phyloP scores from a whole-genome alignment of 805 yeast genomes.

The Ogataea pini region DNA sequence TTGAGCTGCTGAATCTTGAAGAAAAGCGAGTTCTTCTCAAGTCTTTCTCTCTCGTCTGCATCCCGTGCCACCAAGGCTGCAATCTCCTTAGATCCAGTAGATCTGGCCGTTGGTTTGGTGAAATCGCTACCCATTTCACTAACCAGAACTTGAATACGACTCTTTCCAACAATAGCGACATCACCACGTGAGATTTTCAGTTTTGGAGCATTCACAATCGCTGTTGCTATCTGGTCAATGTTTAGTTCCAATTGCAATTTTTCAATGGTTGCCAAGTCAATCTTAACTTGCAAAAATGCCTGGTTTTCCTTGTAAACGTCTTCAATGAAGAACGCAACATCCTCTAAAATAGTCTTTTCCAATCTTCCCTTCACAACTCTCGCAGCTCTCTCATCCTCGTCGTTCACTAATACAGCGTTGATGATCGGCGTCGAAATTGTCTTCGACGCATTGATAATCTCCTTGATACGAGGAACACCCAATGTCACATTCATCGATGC shows the following conservation, averaged over 20 bases:
- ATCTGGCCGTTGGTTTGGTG: constrained; percentile 43
- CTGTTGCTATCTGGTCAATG: constrained; percentile 81
- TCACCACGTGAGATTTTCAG: constrained; percentile 77
- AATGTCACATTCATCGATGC: constrained; percentile 98
- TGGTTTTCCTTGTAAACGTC: constrained; percentile 84
- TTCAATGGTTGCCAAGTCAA: constrained; percentile 84
- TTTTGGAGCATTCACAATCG: constrained; percentile 83
- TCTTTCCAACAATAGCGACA: constrained; percentile 64
- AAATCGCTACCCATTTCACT: constrained; percentile 42
- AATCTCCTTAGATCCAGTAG: constrained; percentile 38
- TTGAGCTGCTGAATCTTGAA: constrained; percentile 88
- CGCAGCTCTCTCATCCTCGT: constrained; percentile 95
- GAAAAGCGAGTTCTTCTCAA: constrained; percentile 57
- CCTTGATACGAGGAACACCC: constrained; percentile 99
- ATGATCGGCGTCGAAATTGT: constrained; percentile 95
- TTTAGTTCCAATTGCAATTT: constrained; percentile 86
- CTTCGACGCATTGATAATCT: constrained; percentile 96
- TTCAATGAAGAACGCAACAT: constrained; percentile 85
- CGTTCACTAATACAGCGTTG: constrained; percentile 89
- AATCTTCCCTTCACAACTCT: constrained; percentile 97
- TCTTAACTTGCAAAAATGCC: constrained; percentile 77
- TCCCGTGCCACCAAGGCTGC: constrained; percentile 33
- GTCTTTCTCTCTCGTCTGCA: constrained; percentile 38
- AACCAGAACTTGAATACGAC: constrained; percentile 66
- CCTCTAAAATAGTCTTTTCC: constrained; percentile 86